These are phyloP conservation scores for Pseudognaphalium luteoalbum DNA, from an alignment of 129 eudicot genomes.

Conservation along the genomic window DNA sequence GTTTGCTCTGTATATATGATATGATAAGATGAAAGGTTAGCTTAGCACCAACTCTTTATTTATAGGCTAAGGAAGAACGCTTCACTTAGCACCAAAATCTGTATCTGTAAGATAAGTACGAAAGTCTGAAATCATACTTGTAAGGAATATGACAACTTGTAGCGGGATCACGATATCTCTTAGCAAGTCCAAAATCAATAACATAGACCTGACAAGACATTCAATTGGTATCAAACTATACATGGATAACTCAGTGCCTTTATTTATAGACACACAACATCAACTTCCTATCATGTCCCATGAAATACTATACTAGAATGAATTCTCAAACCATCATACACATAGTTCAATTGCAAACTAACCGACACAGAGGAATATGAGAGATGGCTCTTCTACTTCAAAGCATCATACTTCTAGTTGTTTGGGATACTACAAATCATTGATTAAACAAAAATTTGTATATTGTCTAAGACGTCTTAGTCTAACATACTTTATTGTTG, in stretches of 20 bases:
- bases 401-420: background rate
- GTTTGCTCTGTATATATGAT: constrained; percentile 62
- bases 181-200: constrained; percentile 97
- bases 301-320: background rate
- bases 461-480: background rate
- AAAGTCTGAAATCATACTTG: constrained; percentile 48
- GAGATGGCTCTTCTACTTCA: background rate
- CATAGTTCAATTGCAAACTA: background rate
- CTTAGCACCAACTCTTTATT: background rate
- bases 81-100: background rate
- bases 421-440: background rate
- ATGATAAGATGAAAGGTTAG: constrained; percentile 13
- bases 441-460: background rate
- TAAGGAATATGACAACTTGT: constrained; percentile 85
- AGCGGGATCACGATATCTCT: constrained; percentile 77
- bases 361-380: background rate
- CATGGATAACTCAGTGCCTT: background rate
- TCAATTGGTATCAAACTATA: constrained; percentile 9
- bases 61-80: background rate
- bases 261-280: background rate
- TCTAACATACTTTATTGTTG: background rate
- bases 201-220: constrained; percentile 63
- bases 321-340: background rate
- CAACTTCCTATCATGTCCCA: background rate
- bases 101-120: background rate